Base-by-base conservation (phyloP, 257 asterid species). In the Asclepias syriaca region DNA sequence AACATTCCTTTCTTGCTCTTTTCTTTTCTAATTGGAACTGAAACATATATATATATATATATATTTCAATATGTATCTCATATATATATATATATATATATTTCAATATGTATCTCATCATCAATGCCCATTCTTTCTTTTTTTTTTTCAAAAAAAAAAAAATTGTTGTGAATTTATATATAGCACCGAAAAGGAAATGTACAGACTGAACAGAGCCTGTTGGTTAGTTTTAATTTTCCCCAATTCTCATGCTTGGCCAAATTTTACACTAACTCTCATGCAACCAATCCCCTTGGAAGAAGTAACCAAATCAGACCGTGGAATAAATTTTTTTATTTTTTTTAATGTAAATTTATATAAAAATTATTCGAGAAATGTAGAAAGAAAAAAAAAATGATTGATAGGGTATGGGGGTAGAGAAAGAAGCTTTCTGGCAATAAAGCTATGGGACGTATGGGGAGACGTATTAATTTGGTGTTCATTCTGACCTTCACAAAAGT, bases 401-500 rank as follows among this genome's bases (percentile, higher is more conserved):
- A 43, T 43, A 4, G 60, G 75, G 78, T 45, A 68, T 63, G 70
- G 82, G 75, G 22, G 66, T 24, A 43, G 48, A 61, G 58, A 32
- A 67, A 45, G 32, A 53, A 24, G 6, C 37, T 29, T 40, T 61
- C 75, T 45, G 73, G 24, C 59, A 34, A 69, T 24, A 69, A 27
- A 58, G 59, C 46, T 49, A 74, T 29, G 48, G 65, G 65, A 75
- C 69, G 70, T 74, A 43, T 43, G 48, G 48, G 79, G 79, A 69
- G 60, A 74, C 79, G 74, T 65, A 78, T 69, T 74, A 69, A 78
- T 69, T 43, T 48, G 29, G 61, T 32, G 75, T 74, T 43, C 48
- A 43, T 15, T 48, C 79, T 69, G 66, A 56, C 73, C 24, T 45
- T 32, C 58, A 9, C 19, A 39, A 70, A 63, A 63, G 68, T 46